Percentiles rank a stretch among this genome's conserved stretches.
Conservation (phyloP, 306 rosid species). For the Pterocarpus santalinus region DNA sequence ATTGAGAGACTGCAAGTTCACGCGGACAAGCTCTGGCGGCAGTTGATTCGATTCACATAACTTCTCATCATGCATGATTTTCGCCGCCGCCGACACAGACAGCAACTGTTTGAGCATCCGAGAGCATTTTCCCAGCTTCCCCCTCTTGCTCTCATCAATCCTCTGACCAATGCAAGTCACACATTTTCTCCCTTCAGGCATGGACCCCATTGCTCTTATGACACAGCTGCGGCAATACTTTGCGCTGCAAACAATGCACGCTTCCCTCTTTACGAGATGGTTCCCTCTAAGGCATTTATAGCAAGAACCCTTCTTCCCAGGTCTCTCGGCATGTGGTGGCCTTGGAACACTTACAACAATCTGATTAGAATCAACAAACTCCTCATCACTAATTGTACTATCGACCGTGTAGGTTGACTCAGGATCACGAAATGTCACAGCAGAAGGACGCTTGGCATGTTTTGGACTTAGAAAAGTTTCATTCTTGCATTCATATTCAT, state of each 20-base stretch:
- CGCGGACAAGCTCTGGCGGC: constrained; percentile 59
- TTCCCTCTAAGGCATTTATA: constrained; percentile 71
- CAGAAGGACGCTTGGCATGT: constrained; percentile 64
- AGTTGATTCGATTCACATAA: constrained; percentile 66
- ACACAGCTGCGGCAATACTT: constrained; percentile 76
- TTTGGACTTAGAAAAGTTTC: constrained; percentile 45
- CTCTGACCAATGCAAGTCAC: constrained; percentile 63
- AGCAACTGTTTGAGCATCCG: constrained; percentile 68
- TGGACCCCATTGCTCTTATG: constrained; percentile 80
- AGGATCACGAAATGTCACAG: constrained; percentile 65
- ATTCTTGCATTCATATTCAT: constrained; percentile 44
- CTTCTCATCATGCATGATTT: constrained; percentile 59
- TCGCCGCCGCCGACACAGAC: constrained; percentile 49
- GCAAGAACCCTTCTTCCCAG: constrained; percentile 72
- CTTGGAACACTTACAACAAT: constrained; percentile 24
- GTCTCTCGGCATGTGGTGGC: constrained; percentile 59
- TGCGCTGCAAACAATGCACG: constrained; percentile 79
- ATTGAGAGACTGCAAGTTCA: constrained; percentile 61
- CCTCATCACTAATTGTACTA: constrained; percentile 32
- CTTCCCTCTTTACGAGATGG: constrained; percentile 66
- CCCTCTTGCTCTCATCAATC: constrained; percentile 67
- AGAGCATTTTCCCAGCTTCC: constrained; percentile 63
- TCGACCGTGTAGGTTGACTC: constrained; percentile 48
- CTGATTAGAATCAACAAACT: constrained; percentile 38
- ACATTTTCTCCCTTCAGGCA: constrained; percentile 93